Percentiles rank a stretch among this genome's conserved stretches.
phyloP scores from a whole-genome alignment of 441 rosid species.

The Erysimum pusillum region DNA sequence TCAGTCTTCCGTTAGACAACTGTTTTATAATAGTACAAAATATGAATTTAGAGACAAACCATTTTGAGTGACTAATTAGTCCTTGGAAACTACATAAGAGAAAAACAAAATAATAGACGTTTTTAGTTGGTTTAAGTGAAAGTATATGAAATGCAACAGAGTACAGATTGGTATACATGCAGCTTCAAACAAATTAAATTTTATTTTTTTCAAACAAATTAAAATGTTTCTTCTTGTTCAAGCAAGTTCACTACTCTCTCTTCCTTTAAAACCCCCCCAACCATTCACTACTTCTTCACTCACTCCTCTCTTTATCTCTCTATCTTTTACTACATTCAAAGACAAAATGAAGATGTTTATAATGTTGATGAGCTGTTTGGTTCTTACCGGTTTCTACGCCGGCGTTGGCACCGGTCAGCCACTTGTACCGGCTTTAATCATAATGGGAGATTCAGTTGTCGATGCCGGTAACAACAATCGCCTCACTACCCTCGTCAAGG shows the following conservation, averaged over 20 bases:
- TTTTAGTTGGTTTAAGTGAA: not conserved
- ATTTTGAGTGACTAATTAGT: not conserved
- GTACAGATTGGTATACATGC: slow-evolving; percentile 26
- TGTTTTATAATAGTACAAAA: not conserved
- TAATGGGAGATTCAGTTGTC: slow-evolving; percentile 87
- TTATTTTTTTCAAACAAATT: not conserved
- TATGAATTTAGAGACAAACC: not conserved
- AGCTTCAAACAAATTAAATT: slow-evolving; percentile 4
- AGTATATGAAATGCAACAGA: slow-evolving; percentile 14
- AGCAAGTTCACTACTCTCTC: slow-evolving; percentile 16
- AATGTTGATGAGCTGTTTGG: slow-evolving; percentile 17
- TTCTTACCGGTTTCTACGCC: slow-evolving; percentile 29
- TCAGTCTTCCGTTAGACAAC: not conserved
- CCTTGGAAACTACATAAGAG: not conserved
- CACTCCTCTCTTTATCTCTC: slow-evolving; percentile 1
- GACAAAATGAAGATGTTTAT: slow-evolving; percentile 16
- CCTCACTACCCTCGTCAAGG: slow-evolving; percentile 66
- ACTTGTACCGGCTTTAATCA: slow-evolving; percentile 78
- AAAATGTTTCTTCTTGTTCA: not conserved
- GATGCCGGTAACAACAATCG: slow-evolving; percentile 90
- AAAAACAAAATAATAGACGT: not conserved
- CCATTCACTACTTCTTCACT: slow-evolving; percentile 25
- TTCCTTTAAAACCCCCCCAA: slow-evolving; percentile 15
- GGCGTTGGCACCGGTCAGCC: slow-evolving; percentile 53
- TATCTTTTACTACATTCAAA: slow-evolving; percentile 6